Percentiles rank a stretch among this genome's conserved stretches.
These are phyloP conservation scores for Naganishia antarctica DNA, from an alignment of 768 basidiomycete species.

Conservation along the genomic window DNA sequence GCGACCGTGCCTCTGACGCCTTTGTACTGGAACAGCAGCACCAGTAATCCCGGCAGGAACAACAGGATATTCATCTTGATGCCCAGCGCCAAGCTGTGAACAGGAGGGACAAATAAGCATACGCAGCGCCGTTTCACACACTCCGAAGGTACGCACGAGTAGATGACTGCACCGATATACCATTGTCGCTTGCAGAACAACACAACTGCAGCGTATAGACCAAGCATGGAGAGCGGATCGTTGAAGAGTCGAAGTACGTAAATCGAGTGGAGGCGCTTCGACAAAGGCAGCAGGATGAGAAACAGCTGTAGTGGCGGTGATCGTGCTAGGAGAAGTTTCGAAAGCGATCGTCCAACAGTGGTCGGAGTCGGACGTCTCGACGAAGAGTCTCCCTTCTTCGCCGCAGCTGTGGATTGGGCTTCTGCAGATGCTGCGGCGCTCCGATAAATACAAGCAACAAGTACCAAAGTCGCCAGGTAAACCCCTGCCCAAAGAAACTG, in stretches of 20 bases:
- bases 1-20: conserved; percentile 38
- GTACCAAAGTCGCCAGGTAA: conserved; percentile 63
- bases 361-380: conserved; percentile 54
- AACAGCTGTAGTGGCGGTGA: conserved; percentile 29
- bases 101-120: too few species aligned
- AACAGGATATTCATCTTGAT: conserved; percentile 92
- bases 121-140: background rate
- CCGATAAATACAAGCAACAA: conserved; percentile 66
- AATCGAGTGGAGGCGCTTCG: conserved; percentile 91
- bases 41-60: conserved; percentile 80
- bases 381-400: conserved; percentile 61
- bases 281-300: conserved; percentile 63
- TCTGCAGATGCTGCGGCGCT: background rate
- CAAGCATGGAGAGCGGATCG: conserved; percentile 68
- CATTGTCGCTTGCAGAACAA: conserved; percentile 62
- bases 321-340: conserved; percentile 28
- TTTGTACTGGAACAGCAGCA: conserved; percentile 66
- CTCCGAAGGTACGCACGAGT: conserved; percentile 32
- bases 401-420: conserved; percentile 36
- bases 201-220: conserved; percentile 58
- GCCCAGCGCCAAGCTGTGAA: conserved; percentile 67
- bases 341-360: background rate
- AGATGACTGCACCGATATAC: conserved; percentile 55
- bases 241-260: conserved; percentile 89
- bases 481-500: conserved; percentile 66